Percentiles rank a stretch among this genome's conserved stretches.
phyloP scores from a whole-genome alignment of 306 rosid species.

The Rubus parviflorus region DNA sequence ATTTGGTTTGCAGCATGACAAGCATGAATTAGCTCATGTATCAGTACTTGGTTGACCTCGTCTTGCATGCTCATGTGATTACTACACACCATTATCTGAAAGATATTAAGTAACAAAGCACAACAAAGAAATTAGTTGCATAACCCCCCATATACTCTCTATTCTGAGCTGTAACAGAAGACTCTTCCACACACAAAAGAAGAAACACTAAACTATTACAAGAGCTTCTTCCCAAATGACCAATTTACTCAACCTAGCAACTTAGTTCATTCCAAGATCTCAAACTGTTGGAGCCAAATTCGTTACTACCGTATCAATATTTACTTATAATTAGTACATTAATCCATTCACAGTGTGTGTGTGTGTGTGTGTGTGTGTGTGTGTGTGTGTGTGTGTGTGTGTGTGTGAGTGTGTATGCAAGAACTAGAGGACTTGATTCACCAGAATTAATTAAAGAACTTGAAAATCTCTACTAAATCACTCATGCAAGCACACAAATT shows the following conservation, averaged over 20 bases:
- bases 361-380: too few species aligned
- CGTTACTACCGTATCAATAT: not conserved
- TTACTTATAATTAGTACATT: not conserved
- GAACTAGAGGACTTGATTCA: slow-evolving; percentile 10
- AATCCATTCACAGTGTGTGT: not conserved
- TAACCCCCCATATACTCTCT: not conserved
- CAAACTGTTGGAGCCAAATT: not conserved
- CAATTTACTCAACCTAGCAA: not conserved
- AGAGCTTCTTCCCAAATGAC: not conserved
- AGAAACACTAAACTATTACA: not conserved
- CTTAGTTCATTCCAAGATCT: slow-evolving; percentile 28
- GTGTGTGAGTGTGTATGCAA: too few species aligned
- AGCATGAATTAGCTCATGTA: slow-evolving; percentile 88
- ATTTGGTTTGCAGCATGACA: slow-evolving; percentile 52
- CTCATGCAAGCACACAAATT: not conserved
- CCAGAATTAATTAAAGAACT: not conserved
- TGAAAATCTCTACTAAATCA: not conserved
- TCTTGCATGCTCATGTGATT: slow-evolving; percentile 63
- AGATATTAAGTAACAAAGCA: slow-evolving; percentile 20
- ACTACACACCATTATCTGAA: slow-evolving; percentile 69
- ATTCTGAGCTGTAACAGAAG: not conserved
- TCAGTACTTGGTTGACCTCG: slow-evolving; percentile 72
- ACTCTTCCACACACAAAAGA: not conserved
- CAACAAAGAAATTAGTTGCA: slow-evolving; percentile 5
- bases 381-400: too few species aligned